Evolutionary conservation across 176 grass and related monocot genomes (phyloP).

Genomic region (Areca catechu): DNA sequence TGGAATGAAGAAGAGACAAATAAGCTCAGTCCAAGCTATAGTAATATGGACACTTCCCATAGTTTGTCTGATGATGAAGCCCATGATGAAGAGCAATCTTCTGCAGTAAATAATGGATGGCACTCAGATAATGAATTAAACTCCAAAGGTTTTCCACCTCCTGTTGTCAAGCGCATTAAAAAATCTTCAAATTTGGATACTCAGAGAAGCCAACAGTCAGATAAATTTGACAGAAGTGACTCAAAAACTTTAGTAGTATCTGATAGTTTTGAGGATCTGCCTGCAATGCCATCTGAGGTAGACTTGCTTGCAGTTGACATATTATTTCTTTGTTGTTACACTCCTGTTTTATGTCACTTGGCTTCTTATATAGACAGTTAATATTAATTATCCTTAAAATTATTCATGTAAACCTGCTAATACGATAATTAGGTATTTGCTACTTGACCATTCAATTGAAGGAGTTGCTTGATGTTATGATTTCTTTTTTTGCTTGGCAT

Average conservation of each 20-base stretch:
- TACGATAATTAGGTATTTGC: too few relatives aligned
- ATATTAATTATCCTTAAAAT: too few relatives aligned
- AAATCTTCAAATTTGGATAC: slow-evolving; percentile 25
- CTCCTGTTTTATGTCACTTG: too few relatives aligned
- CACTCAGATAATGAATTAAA: slow-evolving; percentile 85
- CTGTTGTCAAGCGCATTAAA: slow-evolving; percentile 35
- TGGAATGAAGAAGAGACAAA: slow-evolving; percentile 62
- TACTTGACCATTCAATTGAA: too few relatives aligned
- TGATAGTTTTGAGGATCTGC: slow-evolving; percentile 50
- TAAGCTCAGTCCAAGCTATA: slow-evolving; percentile 35
- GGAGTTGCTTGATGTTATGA: too few relatives aligned
- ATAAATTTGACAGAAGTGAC: slow-evolving; percentile 36
- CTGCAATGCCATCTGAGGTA: slow-evolving; percentile 86
- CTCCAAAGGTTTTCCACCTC: slow-evolving; percentile 48
- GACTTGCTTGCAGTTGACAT: slow-evolving; percentile 3
- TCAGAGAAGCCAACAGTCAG: slow-evolving; percentile 29
- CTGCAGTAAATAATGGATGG: slow-evolving; percentile 47
- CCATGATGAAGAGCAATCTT: slow-evolving; percentile 45
- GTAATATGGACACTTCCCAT: slow-evolving; percentile 38
- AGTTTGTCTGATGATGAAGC: slow-evolving; percentile 87
- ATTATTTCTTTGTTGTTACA: not conserved
- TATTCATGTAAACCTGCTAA: too few relatives aligned
- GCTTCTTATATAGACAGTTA: too few relatives aligned
- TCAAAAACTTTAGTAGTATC: slow-evolving; percentile 29
- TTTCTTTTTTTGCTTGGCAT: too few relatives aligned